Percentiles rank a stretch among this genome's conserved stretches.
phyloP scores from a whole-genome alignment of 768 basidiomycete species.

The Sutorius australiensis region DNA sequence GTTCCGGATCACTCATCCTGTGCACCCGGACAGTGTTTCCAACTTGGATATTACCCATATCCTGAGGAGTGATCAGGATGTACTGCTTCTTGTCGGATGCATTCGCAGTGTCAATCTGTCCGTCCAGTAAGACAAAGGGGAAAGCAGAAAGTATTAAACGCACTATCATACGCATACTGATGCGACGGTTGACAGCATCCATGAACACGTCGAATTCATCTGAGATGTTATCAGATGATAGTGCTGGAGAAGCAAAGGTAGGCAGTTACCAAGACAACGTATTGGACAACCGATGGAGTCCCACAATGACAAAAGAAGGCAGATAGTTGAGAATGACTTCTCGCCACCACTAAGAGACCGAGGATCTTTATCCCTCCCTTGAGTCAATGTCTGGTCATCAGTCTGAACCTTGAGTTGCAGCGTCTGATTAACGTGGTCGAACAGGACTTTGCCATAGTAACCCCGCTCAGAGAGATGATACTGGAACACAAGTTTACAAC shows the following conservation, averaged over 20 bases:
- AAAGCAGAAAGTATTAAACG: conserved; percentile 16
- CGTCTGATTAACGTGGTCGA: conserved; percentile 69
- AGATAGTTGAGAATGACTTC: conserved; percentile 96
- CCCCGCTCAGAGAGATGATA: conserved; percentile 82
- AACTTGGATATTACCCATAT: conserved; percentile 70
- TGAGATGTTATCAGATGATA: conserved; percentile 24
- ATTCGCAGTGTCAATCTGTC: conserved; percentile 85
- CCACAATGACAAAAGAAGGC: conserved; percentile 92
- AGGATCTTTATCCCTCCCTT: conserved; percentile 76
- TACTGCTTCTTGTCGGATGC: conserved; percentile 87
- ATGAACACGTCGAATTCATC: conserved; percentile 99
- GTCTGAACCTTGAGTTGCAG: conserved; percentile 78
- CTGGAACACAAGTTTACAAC: conserved; percentile 80
- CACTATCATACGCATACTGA: conserved; percentile 96
- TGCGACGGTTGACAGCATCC: conserved; percentile 88
- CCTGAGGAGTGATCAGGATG: conserved; percentile 94
- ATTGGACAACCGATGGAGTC: conserved; percentile 92
- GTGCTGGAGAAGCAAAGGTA: not conserved
- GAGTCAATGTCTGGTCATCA: conserved; percentile 68
- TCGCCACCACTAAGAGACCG: conserved; percentile 89
- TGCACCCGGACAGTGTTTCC: conserved; percentile 71
- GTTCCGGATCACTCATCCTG: conserved; percentile 75
- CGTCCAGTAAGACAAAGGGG: conserved; percentile 6
- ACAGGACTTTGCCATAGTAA: conserved; percentile 84
- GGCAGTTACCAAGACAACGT: conserved; percentile 72